These are phyloP conservation scores for Neurospora africana DNA, from an alignment of 495 filamentous ascomycete genomes.

Conservation along the genomic window DNA sequence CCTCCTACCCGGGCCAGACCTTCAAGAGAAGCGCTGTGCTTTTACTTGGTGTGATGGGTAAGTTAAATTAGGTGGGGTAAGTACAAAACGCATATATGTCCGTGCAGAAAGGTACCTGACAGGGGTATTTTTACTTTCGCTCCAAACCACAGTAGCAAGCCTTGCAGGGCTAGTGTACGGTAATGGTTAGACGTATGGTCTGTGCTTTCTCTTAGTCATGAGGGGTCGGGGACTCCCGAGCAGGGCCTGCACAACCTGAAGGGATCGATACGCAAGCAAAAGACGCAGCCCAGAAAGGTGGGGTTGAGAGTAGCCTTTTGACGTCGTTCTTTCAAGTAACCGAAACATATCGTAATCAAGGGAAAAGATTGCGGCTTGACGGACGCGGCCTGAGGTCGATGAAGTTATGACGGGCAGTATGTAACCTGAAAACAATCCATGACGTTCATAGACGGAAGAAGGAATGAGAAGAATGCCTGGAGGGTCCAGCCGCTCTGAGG, in stretches of 20 bases:
- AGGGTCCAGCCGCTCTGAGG: not conserved
- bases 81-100: too few relatives aligned
- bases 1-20: not conserved
- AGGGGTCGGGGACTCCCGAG: not conserved
- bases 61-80: too few relatives aligned
- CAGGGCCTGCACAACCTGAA: not conserved
- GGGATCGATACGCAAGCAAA: not conserved
- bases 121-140: too few relatives aligned
- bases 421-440: not conserved
- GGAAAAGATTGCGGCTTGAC: not conserved
- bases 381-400: not conserved
- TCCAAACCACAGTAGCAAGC: too few relatives aligned
- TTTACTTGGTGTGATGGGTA: too few relatives aligned
- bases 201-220: not conserved
- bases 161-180: not conserved
- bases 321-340: not conserved
- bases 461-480: not conserved
- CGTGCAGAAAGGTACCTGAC: too few relatives aligned
- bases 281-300: not conserved
- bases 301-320: not conserved
- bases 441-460: not conserved
- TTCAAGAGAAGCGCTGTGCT: not conserved
- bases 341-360: not conserved
- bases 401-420: not conserved
- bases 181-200: not conserved